Evolutionary conservation across 352 stramenopile genomes (phyloP).

Genomic region (Globisporangium nagaii): DNA sequence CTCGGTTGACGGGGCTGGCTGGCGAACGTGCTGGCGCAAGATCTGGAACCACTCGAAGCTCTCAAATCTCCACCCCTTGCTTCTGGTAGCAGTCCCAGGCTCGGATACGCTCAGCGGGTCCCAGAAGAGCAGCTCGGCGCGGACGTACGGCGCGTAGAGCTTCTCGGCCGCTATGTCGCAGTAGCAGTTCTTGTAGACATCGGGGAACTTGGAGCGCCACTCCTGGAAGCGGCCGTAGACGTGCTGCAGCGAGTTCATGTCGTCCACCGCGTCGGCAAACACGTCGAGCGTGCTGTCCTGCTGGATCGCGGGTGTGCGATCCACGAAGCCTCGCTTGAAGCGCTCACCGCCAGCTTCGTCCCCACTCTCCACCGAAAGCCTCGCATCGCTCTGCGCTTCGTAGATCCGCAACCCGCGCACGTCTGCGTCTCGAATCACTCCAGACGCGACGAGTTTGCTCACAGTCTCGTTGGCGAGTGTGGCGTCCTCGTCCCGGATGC

Average conservation of each 20-base stretch:
- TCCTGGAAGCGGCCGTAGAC: slow-evolving; percentile 63
- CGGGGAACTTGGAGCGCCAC: slow-evolving; percentile 64
- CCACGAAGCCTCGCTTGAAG: slow-evolving; percentile 21
- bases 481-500: slow-evolving; percentile 6
- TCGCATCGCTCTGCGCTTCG: not conserved
- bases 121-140: slow-evolving; percentile 59
- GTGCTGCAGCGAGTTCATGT: slow-evolving; percentile 54
- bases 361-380: not conserved
- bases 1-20: not conserved
- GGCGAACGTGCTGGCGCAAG: slow-evolving; percentile 26
- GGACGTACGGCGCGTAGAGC: slow-evolving; percentile 57
- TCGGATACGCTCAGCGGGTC: slow-evolving; percentile 39
- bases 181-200: slow-evolving; percentile 64
- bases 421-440: not conserved
- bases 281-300: slow-evolving; percentile 14
- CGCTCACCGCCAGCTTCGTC: not conserved
- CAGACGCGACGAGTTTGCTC: not conserved
- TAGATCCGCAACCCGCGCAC: slow-evolving; percentile 2
- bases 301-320: slow-evolving; percentile 7
- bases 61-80: slow-evolving; percentile 21
- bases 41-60: slow-evolving; percentile 54
- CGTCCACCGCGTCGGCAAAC: slow-evolving; percentile 65
- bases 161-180: slow-evolving; percentile 55
- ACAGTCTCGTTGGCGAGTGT: not conserved
- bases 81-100: not conserved